Base-by-base conservation (phyloP, 805 yeast species). In the Lipomyces japonicus region DNA sequence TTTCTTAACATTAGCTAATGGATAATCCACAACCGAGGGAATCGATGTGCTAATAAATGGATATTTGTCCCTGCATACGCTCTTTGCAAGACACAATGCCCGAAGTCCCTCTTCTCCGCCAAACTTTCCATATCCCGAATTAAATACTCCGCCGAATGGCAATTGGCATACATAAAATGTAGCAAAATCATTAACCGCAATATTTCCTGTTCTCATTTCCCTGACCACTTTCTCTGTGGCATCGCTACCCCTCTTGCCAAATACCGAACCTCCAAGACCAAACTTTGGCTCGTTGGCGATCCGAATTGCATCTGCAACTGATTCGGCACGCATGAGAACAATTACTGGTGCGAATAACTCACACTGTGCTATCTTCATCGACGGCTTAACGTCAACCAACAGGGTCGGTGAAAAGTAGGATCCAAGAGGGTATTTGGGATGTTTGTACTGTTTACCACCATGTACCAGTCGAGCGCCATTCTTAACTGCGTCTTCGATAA, bases 51-150 rank as follows among this genome's bases (percentile, higher is more conserved):
- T 54, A 12, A 93, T 74, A 59, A 87, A 79, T 22, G 91, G 81
- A 40, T 84, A 77, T 57, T 79, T 81, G 70, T 93, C 97, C 72
- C 78, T 84, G 53, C 96, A 89, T 2, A 93, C 79, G 39, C 95
- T 81, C 65, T 93, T 93, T 47, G 88, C 86, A 49, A 81, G 75
- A 66, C 97, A 91, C 39, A 93, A 72, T 0, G 96, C 97, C 36
- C 87, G 79, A 38, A 93, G 74, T 1, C 99, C 99, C 73, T 93
- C 99, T 65, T 84, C 95, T 41, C 99, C 99, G 21, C 96, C 96
- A 71, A 93, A 93, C 66, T 91, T 91, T 50, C 98, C 98, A 64
- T 89, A 93, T 0, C 99, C 99, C 4, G 95, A 85, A 40, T 89
- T 93, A 59, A 82, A 82, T 24, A 79, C 79, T 26, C 99, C 99